A percentile compares a stretch with the other conserved stretches of the same genome.
These are phyloP conservation scores for Exserohilum turcica DNA, from an alignment of 2,329 filamentous ascomycete species.

Conservation along the genomic window DNA sequence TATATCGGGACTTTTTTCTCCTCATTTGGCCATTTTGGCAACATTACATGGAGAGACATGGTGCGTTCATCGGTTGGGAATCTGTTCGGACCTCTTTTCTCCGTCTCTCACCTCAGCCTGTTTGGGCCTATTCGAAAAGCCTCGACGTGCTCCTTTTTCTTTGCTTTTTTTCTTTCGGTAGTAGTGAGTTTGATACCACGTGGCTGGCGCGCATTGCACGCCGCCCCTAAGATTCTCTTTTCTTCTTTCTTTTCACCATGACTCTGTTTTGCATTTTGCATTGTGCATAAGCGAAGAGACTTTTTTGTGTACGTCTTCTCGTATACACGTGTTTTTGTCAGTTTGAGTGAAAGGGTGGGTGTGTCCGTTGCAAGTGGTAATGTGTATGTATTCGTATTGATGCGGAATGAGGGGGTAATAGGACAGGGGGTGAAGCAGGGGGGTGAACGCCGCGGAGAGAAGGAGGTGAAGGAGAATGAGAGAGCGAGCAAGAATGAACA, in stretches of 20 bases:
- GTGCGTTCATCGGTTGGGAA: neutral
- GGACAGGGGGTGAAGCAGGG: neutral
- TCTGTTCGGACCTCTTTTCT: neutral
- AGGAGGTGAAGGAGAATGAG: too few species aligned
- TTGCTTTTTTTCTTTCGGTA: neutral
- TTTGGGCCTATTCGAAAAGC: neutral
- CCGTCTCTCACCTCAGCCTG: neutral
- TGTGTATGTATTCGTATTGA: neutral
- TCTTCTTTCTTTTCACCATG: neutral
- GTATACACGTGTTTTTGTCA: neutral
- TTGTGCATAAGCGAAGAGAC: neutral
- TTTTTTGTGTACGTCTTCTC: neutral
- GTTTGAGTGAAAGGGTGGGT: neutral
- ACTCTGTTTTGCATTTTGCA: neutral
- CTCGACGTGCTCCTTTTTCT: neutral
- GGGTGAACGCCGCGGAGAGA: neutral
- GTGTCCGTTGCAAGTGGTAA: neutral
- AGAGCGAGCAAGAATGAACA: neutral
- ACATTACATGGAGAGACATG: neutral
- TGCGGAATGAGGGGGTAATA: neutral
- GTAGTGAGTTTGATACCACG: slow-evolving; percentile 17
- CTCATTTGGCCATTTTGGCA: neutral
- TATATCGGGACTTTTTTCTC: neutral
- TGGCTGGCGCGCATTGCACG: slow-evolving; percentile 7
- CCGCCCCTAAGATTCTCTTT: slow-evolving; percentile 7